These are phyloP conservation scores for Porphyrellus cyaneotinctus DNA, from an alignment of 768 basidiomycete species.

Conservation along the genomic window DNA sequence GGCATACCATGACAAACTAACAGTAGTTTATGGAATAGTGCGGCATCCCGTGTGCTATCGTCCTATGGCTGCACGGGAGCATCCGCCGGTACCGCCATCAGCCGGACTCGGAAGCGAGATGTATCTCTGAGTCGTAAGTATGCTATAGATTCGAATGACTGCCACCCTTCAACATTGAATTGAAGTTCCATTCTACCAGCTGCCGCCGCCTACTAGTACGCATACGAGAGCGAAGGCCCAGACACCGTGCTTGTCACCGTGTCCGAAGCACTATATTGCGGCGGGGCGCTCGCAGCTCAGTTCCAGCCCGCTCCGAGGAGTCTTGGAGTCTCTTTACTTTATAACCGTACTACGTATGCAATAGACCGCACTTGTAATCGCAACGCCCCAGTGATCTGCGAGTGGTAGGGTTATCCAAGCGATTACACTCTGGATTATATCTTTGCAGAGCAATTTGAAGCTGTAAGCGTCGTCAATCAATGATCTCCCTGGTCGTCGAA, in stretches of 20 bases:
- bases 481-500: too few species aligned
- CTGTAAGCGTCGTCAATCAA: too few species aligned
- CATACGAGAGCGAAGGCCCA: not conserved
- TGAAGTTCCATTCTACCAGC: not conserved
- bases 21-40: not conserved
- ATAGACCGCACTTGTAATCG: too few species aligned
- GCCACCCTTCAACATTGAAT: too few species aligned
- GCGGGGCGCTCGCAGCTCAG: not conserved
- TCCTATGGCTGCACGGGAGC: not conserved
- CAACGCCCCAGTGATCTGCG: too few species aligned
- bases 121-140: not conserved
- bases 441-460: too few species aligned
- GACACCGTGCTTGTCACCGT: too few species aligned
- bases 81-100: not conserved
- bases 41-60: not conserved
- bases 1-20: not conserved
- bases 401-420: too few species aligned
- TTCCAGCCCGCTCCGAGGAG: not conserved
- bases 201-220: not conserved
- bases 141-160: too few species aligned
- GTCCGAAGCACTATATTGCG: not conserved
- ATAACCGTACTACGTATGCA: too few species aligned
- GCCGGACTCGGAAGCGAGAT: not conserved
- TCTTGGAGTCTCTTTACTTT: not conserved
- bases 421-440: too few species aligned